Conservation (phyloP, 2,329 filamentous ascomycete genomes). For the Fonsecaea monophora region DNA sequence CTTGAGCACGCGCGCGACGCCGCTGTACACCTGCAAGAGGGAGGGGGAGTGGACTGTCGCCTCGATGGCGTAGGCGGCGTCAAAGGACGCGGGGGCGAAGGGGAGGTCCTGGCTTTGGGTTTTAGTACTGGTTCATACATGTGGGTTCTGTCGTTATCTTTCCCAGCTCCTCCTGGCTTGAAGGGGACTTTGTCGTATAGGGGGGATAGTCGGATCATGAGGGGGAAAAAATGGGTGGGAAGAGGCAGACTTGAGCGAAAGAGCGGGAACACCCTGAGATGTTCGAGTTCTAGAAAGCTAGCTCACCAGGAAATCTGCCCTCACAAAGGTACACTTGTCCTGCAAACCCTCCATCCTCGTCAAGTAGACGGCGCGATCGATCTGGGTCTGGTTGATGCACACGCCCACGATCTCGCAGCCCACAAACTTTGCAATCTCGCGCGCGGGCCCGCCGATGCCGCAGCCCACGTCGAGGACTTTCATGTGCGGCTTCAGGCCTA, state of each 20-base stretch:
- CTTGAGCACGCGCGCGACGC: conserved; percentile 44
- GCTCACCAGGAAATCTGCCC: conserved; percentile 42
- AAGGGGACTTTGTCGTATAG: neutral
- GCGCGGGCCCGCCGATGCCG: conserved; percentile 43
- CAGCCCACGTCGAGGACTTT: conserved; percentile 45
- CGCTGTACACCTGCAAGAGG: conserved; percentile 41
- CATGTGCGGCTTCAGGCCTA: conserved; percentile 39
- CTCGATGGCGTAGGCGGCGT: conserved; percentile 45
- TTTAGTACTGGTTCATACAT: neutral
- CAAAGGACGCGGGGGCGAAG: conserved; percentile 42
- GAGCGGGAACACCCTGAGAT: neutral
- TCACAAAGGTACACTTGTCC: conserved; percentile 36
- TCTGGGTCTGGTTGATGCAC: conserved; percentile 43
- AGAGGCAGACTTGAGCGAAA: neutral
- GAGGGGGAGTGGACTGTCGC: conserved; percentile 43
- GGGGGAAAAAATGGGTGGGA: neutral
- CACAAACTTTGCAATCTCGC: conserved; percentile 43
- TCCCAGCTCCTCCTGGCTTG: neutral
- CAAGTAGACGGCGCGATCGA: conserved; percentile 40
- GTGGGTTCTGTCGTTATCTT: neutral
- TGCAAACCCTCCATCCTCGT: conserved; percentile 29
- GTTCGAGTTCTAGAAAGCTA: neutral
- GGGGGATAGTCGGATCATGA: neutral
- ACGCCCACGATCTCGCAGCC: conserved; percentile 43
- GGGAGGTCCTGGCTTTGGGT: conserved; percentile 30